Evolutionary conservation across 2,329 filamentous ascomycete species (phyloP).

Genomic region (Pestalotiopsis fici): DNA sequence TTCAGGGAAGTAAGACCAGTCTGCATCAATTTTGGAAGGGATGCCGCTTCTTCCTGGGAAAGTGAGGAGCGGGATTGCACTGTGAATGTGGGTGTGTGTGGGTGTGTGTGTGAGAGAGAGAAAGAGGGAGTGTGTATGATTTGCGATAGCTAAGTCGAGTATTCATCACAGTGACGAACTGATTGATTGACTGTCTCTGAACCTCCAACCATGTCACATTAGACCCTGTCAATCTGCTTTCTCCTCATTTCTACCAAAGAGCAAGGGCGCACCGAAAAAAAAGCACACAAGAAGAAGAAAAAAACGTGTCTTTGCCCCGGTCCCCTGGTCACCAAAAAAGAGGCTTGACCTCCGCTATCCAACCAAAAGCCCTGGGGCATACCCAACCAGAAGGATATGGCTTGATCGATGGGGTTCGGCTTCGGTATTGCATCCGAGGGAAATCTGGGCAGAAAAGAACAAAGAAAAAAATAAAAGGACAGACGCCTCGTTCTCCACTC

Average conservation of each 20-base stretch:
- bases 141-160: too few relatives aligned
- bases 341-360: not conserved
- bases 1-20: not conserved
- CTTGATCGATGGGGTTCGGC: not conserved
- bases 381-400: constrained; percentile 3
- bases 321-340: not conserved
- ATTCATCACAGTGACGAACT: not conserved
- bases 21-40: not conserved
- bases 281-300: not conserved
- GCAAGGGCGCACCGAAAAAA: not conserved
- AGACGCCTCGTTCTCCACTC: not conserved
- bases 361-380: not conserved
- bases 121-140: too few relatives aligned
- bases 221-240: not conserved
- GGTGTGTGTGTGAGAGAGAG: too few relatives aligned
- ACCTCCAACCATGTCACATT: not conserved
- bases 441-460: not conserved
- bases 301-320: not conserved
- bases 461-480: not conserved
- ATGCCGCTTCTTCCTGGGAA: not conserved
- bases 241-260: not conserved
- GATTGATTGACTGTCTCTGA: not conserved
- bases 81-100: too few relatives aligned
- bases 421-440: constrained; percentile 2
- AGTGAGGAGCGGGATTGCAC: not conserved